phyloP scores from a whole-genome alignment of 164 flowering plant species.

The Berberis thunbergii region DNA sequence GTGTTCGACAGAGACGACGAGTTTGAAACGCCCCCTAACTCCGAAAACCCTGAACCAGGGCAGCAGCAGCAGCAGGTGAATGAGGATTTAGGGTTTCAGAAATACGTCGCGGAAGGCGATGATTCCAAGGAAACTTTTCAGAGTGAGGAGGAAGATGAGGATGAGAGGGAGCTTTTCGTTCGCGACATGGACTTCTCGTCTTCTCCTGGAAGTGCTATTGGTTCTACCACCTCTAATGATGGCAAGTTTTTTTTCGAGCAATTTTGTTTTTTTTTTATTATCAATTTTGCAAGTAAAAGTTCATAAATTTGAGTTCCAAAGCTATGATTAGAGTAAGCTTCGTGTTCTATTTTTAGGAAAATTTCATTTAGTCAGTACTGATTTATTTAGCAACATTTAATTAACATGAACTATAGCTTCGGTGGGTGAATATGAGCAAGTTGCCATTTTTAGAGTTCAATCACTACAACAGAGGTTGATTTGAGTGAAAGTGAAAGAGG shows the following conservation, averaged over 20 bases:
- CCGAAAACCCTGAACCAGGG: constrained; percentile 5
- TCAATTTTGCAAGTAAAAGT: neutral
- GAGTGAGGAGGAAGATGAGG: constrained; percentile 26
- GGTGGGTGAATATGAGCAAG: too few species aligned
- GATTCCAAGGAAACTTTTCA: constrained; percentile 22
- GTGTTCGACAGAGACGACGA: constrained; percentile 83
- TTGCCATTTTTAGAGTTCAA: too few species aligned
- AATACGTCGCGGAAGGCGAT: constrained; percentile 23
- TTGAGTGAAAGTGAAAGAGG: too few species aligned
- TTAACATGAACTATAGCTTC: neutral
- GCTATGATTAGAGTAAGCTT: neutral
- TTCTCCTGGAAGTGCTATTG: constrained; percentile 32
- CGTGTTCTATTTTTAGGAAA: neutral
- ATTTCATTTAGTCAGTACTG: neutral
- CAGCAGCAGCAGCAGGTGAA: neutral
- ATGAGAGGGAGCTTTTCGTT: constrained; percentile 34
- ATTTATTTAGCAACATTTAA: neutral
- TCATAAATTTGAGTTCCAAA: neutral
- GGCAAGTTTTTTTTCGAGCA: constrained; percentile 24
- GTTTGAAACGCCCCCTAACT: constrained; percentile 31
- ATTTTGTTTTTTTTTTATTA: neutral
- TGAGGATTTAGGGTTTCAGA: constrained; percentile 18
- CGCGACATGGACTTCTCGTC: constrained; percentile 39
- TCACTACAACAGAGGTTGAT: too few species aligned
- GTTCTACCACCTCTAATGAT: constrained; percentile 64